These are phyloP conservation scores for Pezizomycotina sp. DNA, from an alignment of 2,329 filamentous ascomycete genomes.

Conservation along the genomic window DNA sequence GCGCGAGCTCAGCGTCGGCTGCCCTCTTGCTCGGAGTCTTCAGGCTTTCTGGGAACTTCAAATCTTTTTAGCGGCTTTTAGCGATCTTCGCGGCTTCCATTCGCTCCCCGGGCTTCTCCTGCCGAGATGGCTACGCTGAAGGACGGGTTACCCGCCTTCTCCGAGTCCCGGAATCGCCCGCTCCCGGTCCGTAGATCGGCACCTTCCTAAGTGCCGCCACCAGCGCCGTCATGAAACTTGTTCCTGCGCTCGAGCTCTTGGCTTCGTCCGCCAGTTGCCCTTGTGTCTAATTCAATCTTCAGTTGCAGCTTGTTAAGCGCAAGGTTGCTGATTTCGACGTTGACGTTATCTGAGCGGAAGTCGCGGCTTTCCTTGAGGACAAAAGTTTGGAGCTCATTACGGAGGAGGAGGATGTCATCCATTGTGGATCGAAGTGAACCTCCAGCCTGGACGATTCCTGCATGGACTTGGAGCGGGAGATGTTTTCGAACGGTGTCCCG, in stretches of 20 bases:
- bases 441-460: constrained; percentile 65
- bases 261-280: constrained; percentile 48
- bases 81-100: too few species aligned
- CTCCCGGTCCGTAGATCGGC: constrained; percentile 68
- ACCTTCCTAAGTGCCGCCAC: constrained; percentile 71
- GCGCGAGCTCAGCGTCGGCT: too few species aligned
- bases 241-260: constrained; percentile 38
- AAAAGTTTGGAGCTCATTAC: constrained; percentile 69
- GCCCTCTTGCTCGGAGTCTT: constrained; percentile 7
- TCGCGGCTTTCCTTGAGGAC: constrained; percentile 82
- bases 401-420: constrained; percentile 38
- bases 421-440: constrained; percentile 68
- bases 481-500: constrained; percentile 85
- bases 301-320: constrained; percentile 79
- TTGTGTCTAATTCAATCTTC: constrained; percentile 40
- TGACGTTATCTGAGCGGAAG: constrained; percentile 62
- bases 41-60: not conserved
- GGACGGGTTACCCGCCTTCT: constrained; percentile 51
- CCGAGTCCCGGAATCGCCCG: too few species aligned
- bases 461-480: constrained; percentile 82
- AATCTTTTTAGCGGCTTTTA: too few species aligned
- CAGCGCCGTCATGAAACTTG: constrained; percentile 93
- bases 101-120: constrained; percentile 44
- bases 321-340: constrained; percentile 60
- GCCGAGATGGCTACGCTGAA: constrained; percentile 67